phyloP scores from a whole-genome alignment of 495 filamentous ascomycete genomes.

The Aspergillus wentii region DNA sequence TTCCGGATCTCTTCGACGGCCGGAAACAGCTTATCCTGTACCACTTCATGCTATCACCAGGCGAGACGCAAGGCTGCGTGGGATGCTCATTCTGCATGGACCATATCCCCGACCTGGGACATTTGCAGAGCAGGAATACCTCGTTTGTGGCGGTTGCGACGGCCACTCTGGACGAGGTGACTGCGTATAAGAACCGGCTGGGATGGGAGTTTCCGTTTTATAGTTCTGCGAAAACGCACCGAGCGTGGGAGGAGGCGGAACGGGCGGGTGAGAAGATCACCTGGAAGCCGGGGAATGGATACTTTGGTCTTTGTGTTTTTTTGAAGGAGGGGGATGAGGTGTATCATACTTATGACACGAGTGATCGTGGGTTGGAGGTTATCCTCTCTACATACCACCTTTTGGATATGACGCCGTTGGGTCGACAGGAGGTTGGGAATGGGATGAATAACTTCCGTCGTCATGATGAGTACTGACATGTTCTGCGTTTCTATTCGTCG shows the following conservation, averaged over 20 bases:
- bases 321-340: slow-evolving; percentile 24
- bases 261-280: slow-evolving; percentile 14
- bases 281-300: slow-evolving; percentile 23
- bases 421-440: slow-evolving; percentile 21
- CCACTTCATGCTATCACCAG: slow-evolving; percentile 41
- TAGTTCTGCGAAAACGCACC: slow-evolving; percentile 22
- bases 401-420: slow-evolving; percentile 21
- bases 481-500: neutral
- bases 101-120: slow-evolving; percentile 29
- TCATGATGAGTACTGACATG: slow-evolving; percentile 15
- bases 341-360: slow-evolving; percentile 39
- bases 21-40: slow-evolving; percentile 42
- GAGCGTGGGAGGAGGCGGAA: slow-evolving; percentile 16
- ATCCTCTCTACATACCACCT: slow-evolving; percentile 20
- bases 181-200: slow-evolving; percentile 29
- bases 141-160: slow-evolving; percentile 30
- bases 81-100: slow-evolving; percentile 36
- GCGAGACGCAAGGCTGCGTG: slow-evolving; percentile 23
- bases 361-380: slow-evolving; percentile 29
- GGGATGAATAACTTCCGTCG: slow-evolving; percentile 15
- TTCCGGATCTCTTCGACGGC: slow-evolving; percentile 33
- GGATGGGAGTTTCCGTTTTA: slow-evolving; percentile 42
- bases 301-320: slow-evolving; percentile 35
- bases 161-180: slow-evolving; percentile 30
- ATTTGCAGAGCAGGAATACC: slow-evolving; percentile 29